Evolutionary conservation across 1,139 yeast species (phyloP), one percentile per base, ranked within the genome.

Genomic region (Hansenula lynferdii): DNA sequence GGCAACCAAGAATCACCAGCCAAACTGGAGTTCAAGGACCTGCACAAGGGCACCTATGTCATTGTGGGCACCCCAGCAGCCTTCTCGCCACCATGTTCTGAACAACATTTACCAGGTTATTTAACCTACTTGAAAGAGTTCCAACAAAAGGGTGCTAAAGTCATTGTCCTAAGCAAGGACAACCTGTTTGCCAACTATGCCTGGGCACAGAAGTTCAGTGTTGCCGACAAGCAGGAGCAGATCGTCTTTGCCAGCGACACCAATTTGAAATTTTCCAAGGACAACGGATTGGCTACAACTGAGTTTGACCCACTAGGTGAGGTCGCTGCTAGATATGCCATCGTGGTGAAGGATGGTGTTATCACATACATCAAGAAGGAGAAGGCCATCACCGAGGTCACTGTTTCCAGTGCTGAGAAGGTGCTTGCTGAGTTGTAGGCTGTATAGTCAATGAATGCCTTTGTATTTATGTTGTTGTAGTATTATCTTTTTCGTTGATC

Each of bases 31-130:
- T 34, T 34, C 17, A 9, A 11, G 20, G 30, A 25, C n/a, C 31
- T 31, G 17, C 11, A 10, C 9, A 36, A 36, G 23, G 46, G 50
- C 15, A 40, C 35, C 1, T 40, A 33, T 31, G 77, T 84, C 22
- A 65, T 86, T 46, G 85, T 87, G 31, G 77, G 87, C 39, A 92
- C 84, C 21, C 95, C 95, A 41, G 95, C 95, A 42, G 94, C 96
- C n/a, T 86, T 86, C 70, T 84, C 95, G 21, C 95, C 95, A 47
- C 78, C 94, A 11, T 86, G 96, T 64, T 77, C 90, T 31, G 87
- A 78, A 49, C 67, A 72, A 53, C 96, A 87, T 62, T 73, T 87
- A 48, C 96, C 96, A 18, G 80, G 77, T 12, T 85, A 70, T 61
- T 64, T 86, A 43, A 41, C 39, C 10, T 29, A 38, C 18, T 27